A percentile compares a stretch with the other conserved stretches of the same genome.
Evolutionary conservation across 129 eudicot genomes (phyloP).

Genomic region (Artemisia annua): DNA sequence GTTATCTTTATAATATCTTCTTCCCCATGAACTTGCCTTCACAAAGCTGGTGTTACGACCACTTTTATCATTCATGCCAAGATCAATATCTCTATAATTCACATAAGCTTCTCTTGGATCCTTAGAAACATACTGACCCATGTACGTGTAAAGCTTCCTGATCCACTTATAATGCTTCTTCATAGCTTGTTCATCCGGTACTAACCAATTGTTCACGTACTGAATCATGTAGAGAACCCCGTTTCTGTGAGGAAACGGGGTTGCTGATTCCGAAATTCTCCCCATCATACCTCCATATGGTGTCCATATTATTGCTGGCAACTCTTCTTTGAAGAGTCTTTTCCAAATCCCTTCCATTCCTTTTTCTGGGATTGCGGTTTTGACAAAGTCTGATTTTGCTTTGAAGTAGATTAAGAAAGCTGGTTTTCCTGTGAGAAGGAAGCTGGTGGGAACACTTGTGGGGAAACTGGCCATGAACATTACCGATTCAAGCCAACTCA

Average conservation of each 20-base stretch:
- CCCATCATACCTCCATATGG: slow-evolving; percentile 48
- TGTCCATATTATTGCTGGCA: slow-evolving; percentile 34
- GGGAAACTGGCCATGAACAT: slow-evolving; percentile 41
- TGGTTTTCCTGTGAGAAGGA: slow-evolving; percentile 34
- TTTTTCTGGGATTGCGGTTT: slow-evolving; percentile 28
- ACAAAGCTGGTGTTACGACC: slow-evolving; percentile 28
- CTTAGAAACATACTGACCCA: slow-evolving; percentile 39
- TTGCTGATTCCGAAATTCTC: slow-evolving; percentile 30
- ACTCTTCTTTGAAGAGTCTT: slow-evolving; percentile 25
- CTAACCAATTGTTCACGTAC: slow-evolving; percentile 30
- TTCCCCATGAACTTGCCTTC: slow-evolving; percentile 36
- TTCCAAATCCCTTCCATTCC: slow-evolving; percentile 38
- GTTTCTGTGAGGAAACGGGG: slow-evolving; percentile 43
- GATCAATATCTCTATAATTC: slow-evolving; percentile 47
- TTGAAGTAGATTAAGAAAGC: slow-evolving; percentile 30
- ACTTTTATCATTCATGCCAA: slow-evolving; percentile 34
- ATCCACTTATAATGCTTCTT: slow-evolving; percentile 25
- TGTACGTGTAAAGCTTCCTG: slow-evolving; percentile 30
- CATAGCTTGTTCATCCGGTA: slow-evolving; percentile 3
- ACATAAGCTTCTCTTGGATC: slow-evolving; percentile 42
- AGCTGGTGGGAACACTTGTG: slow-evolving; percentile 23
- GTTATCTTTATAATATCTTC: slow-evolving; percentile 32
- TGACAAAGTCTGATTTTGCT: slow-evolving; percentile 43
- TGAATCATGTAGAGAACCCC: slow-evolving; percentile 39
- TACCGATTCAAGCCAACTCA: slow-evolving; percentile 42